A percentile compares a stretch with the other conserved stretches of the same genome.
Evolutionary conservation across 2,329 filamentous ascomycete genomes (phyloP).

Genomic region (Monosporascus sp.): DNA sequence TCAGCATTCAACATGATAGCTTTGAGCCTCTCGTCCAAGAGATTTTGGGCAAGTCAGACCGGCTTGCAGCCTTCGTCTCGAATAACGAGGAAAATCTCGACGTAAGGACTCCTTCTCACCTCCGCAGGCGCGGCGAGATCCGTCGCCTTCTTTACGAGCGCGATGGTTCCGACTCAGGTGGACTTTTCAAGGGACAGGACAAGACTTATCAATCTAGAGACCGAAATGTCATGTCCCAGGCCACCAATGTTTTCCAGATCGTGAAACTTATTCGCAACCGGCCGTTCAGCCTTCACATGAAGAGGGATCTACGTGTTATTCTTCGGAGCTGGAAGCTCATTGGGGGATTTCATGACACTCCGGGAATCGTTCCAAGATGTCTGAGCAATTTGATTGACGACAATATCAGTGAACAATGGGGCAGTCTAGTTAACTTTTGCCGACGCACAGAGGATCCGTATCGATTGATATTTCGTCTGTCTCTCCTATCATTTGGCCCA

Average conservation of each 20-base stretch:
- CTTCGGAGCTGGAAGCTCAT: slow-evolving; percentile 24
- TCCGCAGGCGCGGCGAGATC: slow-evolving; percentile 13
- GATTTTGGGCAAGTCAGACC: slow-evolving; percentile 27
- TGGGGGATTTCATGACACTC: slow-evolving; percentile 21
- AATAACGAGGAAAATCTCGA: not conserved
- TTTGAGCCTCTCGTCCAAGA: slow-evolving; percentile 22
- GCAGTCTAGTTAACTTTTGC: slow-evolving; percentile 23
- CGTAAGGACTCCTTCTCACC: slow-evolving; percentile 2
- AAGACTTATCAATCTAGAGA: slow-evolving; percentile 17
- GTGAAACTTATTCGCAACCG: slow-evolving; percentile 9
- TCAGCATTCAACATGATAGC: slow-evolving; percentile 35
- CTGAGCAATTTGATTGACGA: slow-evolving; percentile 24
- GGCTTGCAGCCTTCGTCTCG: slow-evolving; percentile 17
- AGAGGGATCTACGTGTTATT: slow-evolving; percentile 1
- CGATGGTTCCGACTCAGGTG: not conserved
- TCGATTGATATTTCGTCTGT: slow-evolving; percentile 21
- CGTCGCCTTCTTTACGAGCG: slow-evolving; percentile 17
- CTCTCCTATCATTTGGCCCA: slow-evolving; percentile 20
- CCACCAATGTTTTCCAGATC: slow-evolving; percentile 12
- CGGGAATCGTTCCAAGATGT: not conserved
- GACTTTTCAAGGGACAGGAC: slow-evolving; percentile 4
- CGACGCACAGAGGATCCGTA: slow-evolving; percentile 6
- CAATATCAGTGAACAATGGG: slow-evolving; percentile 23
- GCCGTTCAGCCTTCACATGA: slow-evolving; percentile 7
- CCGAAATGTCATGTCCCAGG: slow-evolving; percentile 2